Evolutionary conservation across 768 basidiomycete species (phyloP).

Genomic region (Tulasnella sp.): DNA sequence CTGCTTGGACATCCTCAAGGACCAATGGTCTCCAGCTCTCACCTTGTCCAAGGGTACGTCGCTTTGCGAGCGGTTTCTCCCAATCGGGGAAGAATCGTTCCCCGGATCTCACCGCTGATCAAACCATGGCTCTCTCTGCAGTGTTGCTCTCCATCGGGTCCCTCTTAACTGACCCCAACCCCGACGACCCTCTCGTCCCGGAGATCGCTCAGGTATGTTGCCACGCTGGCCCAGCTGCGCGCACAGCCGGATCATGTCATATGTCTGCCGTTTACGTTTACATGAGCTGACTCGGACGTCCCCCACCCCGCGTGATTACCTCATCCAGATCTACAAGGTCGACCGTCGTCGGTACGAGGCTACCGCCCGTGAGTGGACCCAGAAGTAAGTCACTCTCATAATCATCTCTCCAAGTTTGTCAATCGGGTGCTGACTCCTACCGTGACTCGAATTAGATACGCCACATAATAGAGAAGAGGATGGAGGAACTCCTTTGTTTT

Average conservation of each 20-base stretch:
- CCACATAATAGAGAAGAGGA: not conserved
- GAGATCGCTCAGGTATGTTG: slow-evolving; percentile 74
- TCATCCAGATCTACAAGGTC: slow-evolving; percentile 76
- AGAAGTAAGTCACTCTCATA: slow-evolving; percentile 58
- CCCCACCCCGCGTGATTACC: not conserved
- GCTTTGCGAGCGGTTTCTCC: not conserved
- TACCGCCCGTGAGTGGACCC: slow-evolving; percentile 97
- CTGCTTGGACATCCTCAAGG: slow-evolving; percentile 94
- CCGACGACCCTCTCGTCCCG: slow-evolving; percentile 95
- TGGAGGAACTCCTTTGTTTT: not conserved
- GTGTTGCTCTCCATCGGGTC: slow-evolving; percentile 97
- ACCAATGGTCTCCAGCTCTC: slow-evolving; percentile 97
- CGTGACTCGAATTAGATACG: not conserved
- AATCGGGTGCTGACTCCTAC: not conserved
- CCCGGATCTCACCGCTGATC: not conserved
- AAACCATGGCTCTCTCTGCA: slow-evolving; percentile 25
- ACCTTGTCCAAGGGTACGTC: slow-evolving; percentile 95
- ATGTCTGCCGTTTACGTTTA: not conserved
- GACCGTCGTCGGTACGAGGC: slow-evolving; percentile 95
- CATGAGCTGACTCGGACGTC: not conserved
- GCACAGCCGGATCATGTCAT: not conserved
- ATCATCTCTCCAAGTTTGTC: not conserved
- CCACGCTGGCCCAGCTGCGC: not conserved
- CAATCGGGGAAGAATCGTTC: not conserved
- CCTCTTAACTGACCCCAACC: slow-evolving; percentile 98